Evolutionary conservation across 2,329 filamentous ascomycete genomes (phyloP), one percentile per base, ranked within the genome.

Genomic region (Cladosporium cucumerinum): DNA sequence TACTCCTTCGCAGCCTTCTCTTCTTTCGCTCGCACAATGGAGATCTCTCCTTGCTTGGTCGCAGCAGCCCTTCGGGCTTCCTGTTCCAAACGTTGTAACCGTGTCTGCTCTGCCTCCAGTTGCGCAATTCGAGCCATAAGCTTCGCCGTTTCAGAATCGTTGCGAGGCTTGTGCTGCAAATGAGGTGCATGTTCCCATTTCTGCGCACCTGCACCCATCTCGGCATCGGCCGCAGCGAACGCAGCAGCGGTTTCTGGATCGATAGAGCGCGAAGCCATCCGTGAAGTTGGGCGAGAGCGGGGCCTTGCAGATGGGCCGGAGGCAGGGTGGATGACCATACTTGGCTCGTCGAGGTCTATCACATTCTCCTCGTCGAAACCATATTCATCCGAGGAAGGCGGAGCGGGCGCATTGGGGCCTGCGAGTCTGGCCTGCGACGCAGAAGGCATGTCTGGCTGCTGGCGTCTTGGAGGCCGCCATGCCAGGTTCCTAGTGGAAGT

Each of bases 21-120:
- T 48, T 87, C 83, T 66, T 91, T 91, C 66, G 85, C 85, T 36
- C 91, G 86, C n/a, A 93, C 82, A 66, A 93, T 92, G 59, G 89
- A 84, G 30, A 87, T 87, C 74, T 93, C 90, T 58, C 91, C 91
- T 21, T 85, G 81, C 70, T 90, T 89, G 2, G 84, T 83, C 18
- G 89, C 81, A 58, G 87, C 85, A 6, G 83, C 76, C 65, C 76
- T 76, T 59, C 78, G 76, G 55, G 78, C 78, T 51, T 77, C 78
- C 63, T 81, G 75, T 66, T 81, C 77, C 36, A 76, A 72, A 36
- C 72, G 71, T 61, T 75, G 74, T 46, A 82, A 70, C 49, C 74
- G 72, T 8, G 70, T 72, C 57, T 77, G 77, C 63, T 82, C 78
- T 64, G 77, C 77, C 71, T 82, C 79, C 26, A 83, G 74, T 76